phyloP scores from a whole-genome alignment of 352 stramenopile genomes.

The Pythium phragmitis region DNA sequence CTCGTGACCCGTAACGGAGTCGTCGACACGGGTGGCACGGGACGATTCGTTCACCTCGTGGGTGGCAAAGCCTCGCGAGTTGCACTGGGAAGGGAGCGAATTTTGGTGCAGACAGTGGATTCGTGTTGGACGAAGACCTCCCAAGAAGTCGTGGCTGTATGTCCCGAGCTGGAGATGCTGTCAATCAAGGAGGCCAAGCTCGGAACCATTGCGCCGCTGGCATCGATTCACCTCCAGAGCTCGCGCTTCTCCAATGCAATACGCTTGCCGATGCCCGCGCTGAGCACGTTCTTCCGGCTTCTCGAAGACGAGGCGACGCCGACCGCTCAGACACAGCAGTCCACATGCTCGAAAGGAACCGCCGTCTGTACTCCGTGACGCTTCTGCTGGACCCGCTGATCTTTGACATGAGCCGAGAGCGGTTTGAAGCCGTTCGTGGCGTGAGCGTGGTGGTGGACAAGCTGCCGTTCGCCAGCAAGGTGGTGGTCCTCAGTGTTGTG shows the following conservation, averaged over 20 bases:
- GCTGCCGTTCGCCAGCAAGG: not conserved
- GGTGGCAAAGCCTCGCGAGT: not conserved
- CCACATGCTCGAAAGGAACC: not conserved
- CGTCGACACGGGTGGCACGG: not conserved
- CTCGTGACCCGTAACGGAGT: not conserved
- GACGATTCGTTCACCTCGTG: not conserved
- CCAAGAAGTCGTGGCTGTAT: not conserved
- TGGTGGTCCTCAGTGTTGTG: slow-evolving; percentile 9
- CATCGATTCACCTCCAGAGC: not conserved
- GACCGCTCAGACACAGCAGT: not conserved
- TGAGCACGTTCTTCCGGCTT: slow-evolving; percentile 1
- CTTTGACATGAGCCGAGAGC: not conserved
- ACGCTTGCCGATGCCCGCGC: not conserved
- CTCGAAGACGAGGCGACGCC: not conserved
- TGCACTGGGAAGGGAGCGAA: not conserved
- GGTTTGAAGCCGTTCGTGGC: not conserved
- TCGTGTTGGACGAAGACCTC: slow-evolving; percentile 2
- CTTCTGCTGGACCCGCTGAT: not conserved
- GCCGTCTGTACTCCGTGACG: not conserved
- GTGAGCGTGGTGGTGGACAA: not conserved
- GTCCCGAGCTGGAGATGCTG: not conserved
- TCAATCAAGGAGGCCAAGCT: not conserved
- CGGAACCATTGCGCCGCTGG: not conserved
- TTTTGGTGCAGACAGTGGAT: not conserved
- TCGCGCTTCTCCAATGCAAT: not conserved